Evolutionary conservation across 495 filamentous ascomycete species (phyloP).

Genomic region (Penicillium atrosanguineum): DNA sequence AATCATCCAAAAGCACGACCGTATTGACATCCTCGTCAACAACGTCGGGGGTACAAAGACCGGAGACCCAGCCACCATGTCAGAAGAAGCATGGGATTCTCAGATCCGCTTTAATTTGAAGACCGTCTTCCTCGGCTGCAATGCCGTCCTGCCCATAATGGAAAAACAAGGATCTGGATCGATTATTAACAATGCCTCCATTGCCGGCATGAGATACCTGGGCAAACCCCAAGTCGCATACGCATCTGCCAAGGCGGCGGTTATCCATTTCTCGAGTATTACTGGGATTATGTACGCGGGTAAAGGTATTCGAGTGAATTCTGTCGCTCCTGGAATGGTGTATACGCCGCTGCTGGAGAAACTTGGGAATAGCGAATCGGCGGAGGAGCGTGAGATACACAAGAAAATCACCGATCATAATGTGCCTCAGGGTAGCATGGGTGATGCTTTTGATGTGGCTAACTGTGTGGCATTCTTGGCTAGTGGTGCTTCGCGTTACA

Average conservation of each 20-base stretch:
- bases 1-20: constrained; percentile 37
- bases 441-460: constrained; percentile 19
- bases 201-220: constrained; percentile 47
- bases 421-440: constrained; percentile 16
- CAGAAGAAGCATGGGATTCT: constrained; percentile 44
- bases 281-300: constrained; percentile 48
- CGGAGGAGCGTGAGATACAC: constrained; percentile 10
- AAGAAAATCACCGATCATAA: constrained; percentile 17
- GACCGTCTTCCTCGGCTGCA: constrained; percentile 43
- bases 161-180: constrained; percentile 38
- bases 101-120: constrained; percentile 52
- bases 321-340: constrained; percentile 47
- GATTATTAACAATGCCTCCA: constrained; percentile 42
- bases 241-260: constrained; percentile 43
- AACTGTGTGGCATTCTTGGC: constrained; percentile 15
- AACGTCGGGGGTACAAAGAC: constrained; percentile 48
- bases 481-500: constrained; percentile 9
- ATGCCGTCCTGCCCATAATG: constrained; percentile 46
- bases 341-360: constrained; percentile 38
- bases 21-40: constrained; percentile 54
- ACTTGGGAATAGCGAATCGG: constrained; percentile 7
- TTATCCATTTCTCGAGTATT: constrained; percentile 44
- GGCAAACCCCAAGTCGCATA: constrained; percentile 51
- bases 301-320: constrained; percentile 47
- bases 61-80: constrained; percentile 43